These are phyloP conservation scores for Ambrosiella xylebori DNA, from an alignment of 2,329 filamentous ascomycete genomes.

Conservation along the genomic window DNA sequence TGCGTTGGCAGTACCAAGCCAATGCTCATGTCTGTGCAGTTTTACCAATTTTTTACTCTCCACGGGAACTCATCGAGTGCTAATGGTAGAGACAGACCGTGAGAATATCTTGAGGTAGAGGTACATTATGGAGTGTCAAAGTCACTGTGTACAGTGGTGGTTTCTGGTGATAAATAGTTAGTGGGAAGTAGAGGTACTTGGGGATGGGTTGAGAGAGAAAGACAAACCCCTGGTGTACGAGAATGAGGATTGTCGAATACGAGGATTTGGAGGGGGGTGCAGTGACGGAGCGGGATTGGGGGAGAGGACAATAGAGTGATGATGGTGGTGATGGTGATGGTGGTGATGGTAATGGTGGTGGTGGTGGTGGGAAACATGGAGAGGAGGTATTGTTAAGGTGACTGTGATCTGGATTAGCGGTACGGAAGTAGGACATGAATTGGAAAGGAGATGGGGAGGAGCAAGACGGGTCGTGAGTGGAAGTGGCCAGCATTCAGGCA, in stretches of 20 bases:
- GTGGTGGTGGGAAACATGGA: too few species aligned
- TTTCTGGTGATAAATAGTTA: background rate
- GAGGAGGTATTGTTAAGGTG: too few species aligned
- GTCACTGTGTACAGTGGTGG: background rate
- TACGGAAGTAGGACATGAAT: too few species aligned
- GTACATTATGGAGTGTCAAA: background rate
- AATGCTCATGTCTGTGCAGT: too few species aligned
- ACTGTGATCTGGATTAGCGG: too few species aligned
- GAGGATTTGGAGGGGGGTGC: constrained; percentile 4
- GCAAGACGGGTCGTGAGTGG: too few species aligned
- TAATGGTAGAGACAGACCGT: background rate
- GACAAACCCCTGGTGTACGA: constrained; percentile 1
- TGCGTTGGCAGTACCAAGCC: too few species aligned
- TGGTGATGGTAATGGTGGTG: background rate
- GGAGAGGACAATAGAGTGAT: background rate
- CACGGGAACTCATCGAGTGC: background rate
- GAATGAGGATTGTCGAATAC: constrained; percentile 6
- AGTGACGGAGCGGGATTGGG: background rate
- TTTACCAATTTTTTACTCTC: background rate
- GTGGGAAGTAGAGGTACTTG: background rate
- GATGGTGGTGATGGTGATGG: background rate
- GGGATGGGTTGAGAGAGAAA: too few species aligned
- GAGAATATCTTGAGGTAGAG: background rate
- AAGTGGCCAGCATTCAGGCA: too few species aligned
- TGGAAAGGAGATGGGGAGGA: too few species aligned